Percentiles rank a stretch among this genome's conserved stretches.
phyloP scores from a whole-genome alignment of 2,329 filamentous ascomycete species.

The Paramyrothecium roridum region DNA sequence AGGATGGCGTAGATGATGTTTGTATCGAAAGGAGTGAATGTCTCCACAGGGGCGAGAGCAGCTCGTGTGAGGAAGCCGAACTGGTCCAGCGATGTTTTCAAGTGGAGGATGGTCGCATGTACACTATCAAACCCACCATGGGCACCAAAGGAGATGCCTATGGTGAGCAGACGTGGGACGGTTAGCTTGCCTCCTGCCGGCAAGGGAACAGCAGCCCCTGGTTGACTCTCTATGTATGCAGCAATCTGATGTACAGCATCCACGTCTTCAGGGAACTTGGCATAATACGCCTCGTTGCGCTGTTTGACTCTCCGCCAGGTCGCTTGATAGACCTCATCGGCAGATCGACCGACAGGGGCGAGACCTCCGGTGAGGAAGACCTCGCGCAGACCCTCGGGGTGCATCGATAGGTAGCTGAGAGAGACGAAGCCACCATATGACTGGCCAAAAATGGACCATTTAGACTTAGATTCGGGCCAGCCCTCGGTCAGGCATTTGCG shows the following conservation, averaged over 20 bases:
- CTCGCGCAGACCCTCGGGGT: constrained; percentile 75
- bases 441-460: constrained; percentile 87
- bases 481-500: constrained; percentile 69
- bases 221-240: constrained; percentile 57
- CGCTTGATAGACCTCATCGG: constrained; percentile 72
- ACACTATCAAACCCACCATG: constrained; percentile 74
- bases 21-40: constrained; percentile 66
- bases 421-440: constrained; percentile 88
- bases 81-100: constrained; percentile 69
- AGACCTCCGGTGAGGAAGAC: constrained; percentile 83
- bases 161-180: constrained; percentile 68
- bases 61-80: constrained; percentile 74
- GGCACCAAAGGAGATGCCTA: constrained; percentile 75
- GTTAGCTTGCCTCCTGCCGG: constrained; percentile 73
- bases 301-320: constrained; percentile 67
- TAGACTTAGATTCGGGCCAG: constrained; percentile 65
- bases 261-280: constrained; percentile 80
- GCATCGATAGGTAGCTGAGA: constrained; percentile 79
- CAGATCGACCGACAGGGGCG: constrained; percentile 67
- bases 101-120: constrained; percentile 70
- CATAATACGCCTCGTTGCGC: constrained; percentile 77
- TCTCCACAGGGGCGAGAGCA: constrained; percentile 67
- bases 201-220: constrained; percentile 51
- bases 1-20: constrained; percentile 81
- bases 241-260: constrained; percentile 65